phyloP scores from a whole-genome alignment of 176 grass and related monocot genomes.

The Chrysopogon serrulatus region DNA sequence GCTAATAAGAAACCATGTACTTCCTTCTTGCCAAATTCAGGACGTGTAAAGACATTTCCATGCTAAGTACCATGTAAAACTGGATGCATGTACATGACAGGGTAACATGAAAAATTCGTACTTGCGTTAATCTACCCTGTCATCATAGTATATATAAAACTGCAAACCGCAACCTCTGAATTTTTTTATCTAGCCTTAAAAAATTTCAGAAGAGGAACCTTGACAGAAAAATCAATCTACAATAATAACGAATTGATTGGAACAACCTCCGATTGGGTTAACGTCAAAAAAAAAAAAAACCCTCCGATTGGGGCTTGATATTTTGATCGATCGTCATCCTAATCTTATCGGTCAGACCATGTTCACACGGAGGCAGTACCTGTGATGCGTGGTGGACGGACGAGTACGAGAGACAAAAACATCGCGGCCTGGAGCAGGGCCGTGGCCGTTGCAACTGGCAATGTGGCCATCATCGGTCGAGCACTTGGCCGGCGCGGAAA shows the following conservation, averaged over 20 bases:
- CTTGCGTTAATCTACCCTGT: no score
- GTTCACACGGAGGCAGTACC: not conserved
- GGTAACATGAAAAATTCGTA: no score
- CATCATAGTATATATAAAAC: no score
- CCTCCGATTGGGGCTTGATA: not conserved
- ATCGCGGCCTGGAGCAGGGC: not conserved
- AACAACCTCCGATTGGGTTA: not conserved
- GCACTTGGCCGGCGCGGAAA: slow-evolving; percentile 1
- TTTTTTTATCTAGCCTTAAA: not conserved
- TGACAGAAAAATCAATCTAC: not conserved
- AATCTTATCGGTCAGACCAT: not conserved
- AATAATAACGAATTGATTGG: not conserved
- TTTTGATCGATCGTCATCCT: not conserved
- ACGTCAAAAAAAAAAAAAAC: no score
- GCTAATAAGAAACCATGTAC: no score
- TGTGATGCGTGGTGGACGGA: no score
- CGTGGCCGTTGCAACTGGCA: not conserved
- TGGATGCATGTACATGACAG: no score
- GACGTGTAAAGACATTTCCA: no score
- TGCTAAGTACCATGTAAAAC: no score
- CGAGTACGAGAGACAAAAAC: not conserved
- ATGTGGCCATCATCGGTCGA: slow-evolving; percentile 20
- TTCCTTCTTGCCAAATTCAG: no score
- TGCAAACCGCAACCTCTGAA: no score
- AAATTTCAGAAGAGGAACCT: not conserved